Evolutionary conservation across 768 basidiomycete species (phyloP).

Genomic region (Psilocybe azurescens): DNA sequence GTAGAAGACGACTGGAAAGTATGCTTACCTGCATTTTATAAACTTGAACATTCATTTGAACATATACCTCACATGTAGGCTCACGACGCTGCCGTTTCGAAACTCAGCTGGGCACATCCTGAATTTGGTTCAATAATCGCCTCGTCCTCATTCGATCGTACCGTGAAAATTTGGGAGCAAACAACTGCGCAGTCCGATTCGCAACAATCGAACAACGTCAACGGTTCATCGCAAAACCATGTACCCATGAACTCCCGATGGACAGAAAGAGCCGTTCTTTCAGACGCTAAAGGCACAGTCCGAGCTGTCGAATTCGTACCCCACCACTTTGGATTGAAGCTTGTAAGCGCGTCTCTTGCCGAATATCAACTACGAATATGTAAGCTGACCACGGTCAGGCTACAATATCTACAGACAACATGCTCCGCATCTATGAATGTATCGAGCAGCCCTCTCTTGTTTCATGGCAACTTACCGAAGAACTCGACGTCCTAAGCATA

Average conservation of each 20-base stretch:
- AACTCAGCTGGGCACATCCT: constrained; percentile 90
- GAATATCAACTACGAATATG: neutral
- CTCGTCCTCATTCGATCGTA: constrained; percentile 88
- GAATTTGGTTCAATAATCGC: constrained; percentile 90
- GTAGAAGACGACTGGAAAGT: constrained; percentile 94
- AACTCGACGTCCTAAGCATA: constrained; percentile 72
- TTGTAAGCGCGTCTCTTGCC: constrained; percentile 55
- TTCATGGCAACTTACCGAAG: constrained; percentile 79
- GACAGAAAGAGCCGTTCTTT: constrained; percentile 74
- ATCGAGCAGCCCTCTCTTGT: constrained; percentile 74
- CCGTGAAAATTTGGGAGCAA: constrained; percentile 93
- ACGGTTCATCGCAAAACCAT: constrained; percentile 22
- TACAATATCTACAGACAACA: constrained; percentile 85
- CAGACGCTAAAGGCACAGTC: constrained; percentile 87
- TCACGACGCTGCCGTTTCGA: constrained; percentile 91
- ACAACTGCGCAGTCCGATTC: constrained; percentile 35
- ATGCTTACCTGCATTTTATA: constrained; percentile 19
- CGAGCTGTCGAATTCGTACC: constrained; percentile 89
- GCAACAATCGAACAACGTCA: constrained; percentile 31
- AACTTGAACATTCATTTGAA: neutral
- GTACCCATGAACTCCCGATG: constrained; percentile 55
- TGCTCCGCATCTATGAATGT: constrained; percentile 90
- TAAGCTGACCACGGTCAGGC: constrained; percentile 54
- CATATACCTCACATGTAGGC: constrained; percentile 56
- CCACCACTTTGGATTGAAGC: constrained; percentile 84